Conservation (phyloP, 2,329 filamentous ascomycete species). For the Pseudogymnoascus pannorum region DNA sequence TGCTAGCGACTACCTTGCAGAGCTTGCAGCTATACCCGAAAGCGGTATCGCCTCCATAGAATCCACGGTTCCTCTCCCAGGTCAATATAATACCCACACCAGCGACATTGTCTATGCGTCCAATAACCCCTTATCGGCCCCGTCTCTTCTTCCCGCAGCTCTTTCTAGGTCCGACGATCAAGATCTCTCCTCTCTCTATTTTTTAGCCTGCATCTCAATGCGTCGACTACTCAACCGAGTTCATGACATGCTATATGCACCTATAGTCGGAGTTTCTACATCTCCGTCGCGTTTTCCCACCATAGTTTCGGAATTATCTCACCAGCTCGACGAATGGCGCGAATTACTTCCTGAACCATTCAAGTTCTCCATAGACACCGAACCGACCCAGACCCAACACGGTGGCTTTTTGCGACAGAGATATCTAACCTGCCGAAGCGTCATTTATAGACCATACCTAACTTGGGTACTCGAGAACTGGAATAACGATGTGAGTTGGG, state of each 20-base stretch:
- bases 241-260: constrained; percentile 41
- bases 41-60: constrained; percentile 45
- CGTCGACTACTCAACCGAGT: constrained; percentile 41
- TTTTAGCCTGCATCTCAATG: constrained; percentile 47
- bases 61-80: constrained; percentile 41
- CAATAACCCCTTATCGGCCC: background rate
- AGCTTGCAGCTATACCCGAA: constrained; percentile 42
- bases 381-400: constrained; percentile 32
- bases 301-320: constrained; percentile 41
- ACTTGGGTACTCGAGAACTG: constrained; percentile 37
- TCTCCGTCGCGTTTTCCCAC: constrained; percentile 39
- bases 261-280: constrained; percentile 37
- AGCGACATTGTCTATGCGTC: constrained; percentile 22
- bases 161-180: constrained; percentile 23
- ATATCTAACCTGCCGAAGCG: constrained; percentile 44
- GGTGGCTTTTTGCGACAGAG: constrained; percentile 43
- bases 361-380: constrained; percentile 33
- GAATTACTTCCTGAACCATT: constrained; percentile 39
- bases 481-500: constrained; percentile 2
- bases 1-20: constrained; percentile 43
- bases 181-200: constrained; percentile 44
- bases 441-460: constrained; percentile 45
- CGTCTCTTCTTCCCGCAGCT: background rate
- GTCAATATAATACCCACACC: constrained; percentile 39
- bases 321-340: constrained; percentile 43